These are phyloP conservation scores for Clonostachys sp. DNA, from an alignment of 2,329 filamentous ascomycete species.

Conservation along the genomic window DNA sequence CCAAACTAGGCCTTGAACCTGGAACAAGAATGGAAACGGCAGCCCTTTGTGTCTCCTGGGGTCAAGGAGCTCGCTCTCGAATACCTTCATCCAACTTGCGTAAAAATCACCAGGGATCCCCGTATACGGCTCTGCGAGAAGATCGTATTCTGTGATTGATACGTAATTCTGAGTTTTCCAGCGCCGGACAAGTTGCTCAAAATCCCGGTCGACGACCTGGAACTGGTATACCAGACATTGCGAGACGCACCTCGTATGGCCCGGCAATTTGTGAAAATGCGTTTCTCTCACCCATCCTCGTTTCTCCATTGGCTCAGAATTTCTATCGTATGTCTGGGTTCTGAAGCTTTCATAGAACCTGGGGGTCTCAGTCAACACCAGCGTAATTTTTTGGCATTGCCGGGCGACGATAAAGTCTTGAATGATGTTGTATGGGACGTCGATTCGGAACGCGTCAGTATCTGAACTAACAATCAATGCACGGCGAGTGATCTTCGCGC, in stretches of 20 bases:
- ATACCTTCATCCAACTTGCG: conserved; percentile 14
- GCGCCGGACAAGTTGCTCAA: conserved; percentile 14
- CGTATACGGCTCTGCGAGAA: conserved; percentile 2
- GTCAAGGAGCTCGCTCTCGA: conserved; percentile 23
- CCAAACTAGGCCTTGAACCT: conserved; percentile 57
- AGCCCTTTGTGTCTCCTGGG: conserved; percentile 15
- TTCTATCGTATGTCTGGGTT: conserved; percentile 2
- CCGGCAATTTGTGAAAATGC: conserved; percentile 13
- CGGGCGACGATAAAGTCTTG: conserved; percentile 35
- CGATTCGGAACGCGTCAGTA: conserved; percentile 21
- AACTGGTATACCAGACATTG: conserved; percentile 42
- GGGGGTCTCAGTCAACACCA: conserved; percentile 48
- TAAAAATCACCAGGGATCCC: conserved; percentile 2
- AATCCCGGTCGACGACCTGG: conserved; percentile 12
- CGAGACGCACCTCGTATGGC: conserved; percentile 25
- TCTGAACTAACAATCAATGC: conserved; percentile 31
- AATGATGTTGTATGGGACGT: conserved; percentile 44
- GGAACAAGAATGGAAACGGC: conserved; percentile 53
- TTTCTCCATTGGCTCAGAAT: too few species aligned
- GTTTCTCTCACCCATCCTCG: conserved; percentile 17
- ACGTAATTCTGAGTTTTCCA: conserved; percentile 11
- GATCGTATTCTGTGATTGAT: conserved; percentile 11
- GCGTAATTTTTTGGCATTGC: conserved; percentile 29
- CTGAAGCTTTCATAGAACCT: conserved; percentile 33
- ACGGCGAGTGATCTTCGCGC: conserved; percentile 35